phyloP scores from a whole-genome alignment of 2,329 filamentous ascomycete species.

The Colletotrichum theobromicola region DNA sequence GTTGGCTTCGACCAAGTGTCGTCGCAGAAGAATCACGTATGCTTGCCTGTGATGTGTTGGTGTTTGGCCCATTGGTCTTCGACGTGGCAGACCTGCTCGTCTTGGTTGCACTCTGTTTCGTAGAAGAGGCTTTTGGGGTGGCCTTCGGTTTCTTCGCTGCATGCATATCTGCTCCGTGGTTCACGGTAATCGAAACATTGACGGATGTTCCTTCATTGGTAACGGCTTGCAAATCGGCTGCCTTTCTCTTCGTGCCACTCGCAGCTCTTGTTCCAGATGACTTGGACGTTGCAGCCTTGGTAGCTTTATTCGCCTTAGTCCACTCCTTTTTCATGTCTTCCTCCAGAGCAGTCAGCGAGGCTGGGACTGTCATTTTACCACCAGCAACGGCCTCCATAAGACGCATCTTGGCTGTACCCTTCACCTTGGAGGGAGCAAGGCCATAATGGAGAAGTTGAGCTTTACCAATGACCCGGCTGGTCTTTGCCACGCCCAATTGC shows the following conservation, averaged over 20 bases:
- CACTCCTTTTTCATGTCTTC: not conserved
- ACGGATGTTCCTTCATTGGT: not conserved
- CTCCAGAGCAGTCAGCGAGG: not conserved
- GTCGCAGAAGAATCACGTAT: too few relatives aligned
- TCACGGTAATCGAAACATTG: not conserved
- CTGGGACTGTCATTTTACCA: not conserved
- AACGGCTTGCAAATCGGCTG: not conserved
- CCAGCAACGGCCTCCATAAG: not conserved
- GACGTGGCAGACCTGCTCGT: too few relatives aligned
- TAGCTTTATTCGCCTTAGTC: not conserved
- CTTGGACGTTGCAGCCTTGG: not conserved
- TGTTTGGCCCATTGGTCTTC: too few relatives aligned
- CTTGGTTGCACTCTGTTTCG: too few relatives aligned
- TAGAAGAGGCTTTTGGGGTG: not conserved
- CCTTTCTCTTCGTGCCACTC: not conserved
- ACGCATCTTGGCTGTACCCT: conserved; percentile 29
- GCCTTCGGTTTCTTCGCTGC: not conserved
- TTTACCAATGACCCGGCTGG: conserved; percentile 65
- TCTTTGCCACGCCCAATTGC: conserved; percentile 44
- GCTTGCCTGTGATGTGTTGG: too few relatives aligned
- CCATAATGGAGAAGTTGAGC: conserved; percentile 69
- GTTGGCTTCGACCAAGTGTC: too few relatives aligned
- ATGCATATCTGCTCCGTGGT: not conserved
- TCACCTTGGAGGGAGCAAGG: conserved; percentile 59
- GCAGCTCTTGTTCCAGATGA: not conserved